These are phyloP conservation scores for Neofusicoccum sp. DNA, from an alignment of 2,329 filamentous ascomycete genomes.

Conservation along the genomic window DNA sequence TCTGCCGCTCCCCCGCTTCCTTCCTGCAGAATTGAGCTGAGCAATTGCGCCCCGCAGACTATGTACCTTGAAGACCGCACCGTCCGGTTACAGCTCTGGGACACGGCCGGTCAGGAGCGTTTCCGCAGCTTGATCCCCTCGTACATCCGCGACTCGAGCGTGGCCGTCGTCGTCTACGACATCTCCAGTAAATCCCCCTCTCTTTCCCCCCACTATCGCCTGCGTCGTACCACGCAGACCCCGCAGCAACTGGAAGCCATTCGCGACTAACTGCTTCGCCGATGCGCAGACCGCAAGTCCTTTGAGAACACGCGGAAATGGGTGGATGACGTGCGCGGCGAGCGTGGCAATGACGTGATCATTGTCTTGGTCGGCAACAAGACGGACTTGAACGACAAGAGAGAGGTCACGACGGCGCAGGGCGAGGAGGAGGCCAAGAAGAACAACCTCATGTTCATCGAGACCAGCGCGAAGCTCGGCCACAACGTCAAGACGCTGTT, in stretches of 20 bases:
- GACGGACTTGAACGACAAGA: conserved; percentile 97
- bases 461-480: conserved; percentile 95
- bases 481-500: conserved; percentile 98
- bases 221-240: neutral
- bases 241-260: neutral
- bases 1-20: neutral
- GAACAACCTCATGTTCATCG: conserved; percentile 97
- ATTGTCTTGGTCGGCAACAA: conserved; percentile 99
- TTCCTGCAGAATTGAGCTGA: neutral
- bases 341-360: conserved; percentile 97
- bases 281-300: conserved; percentile 72
- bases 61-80: conserved; percentile 99
- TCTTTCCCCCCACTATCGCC: conserved; percentile 2
- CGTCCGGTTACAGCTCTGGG: conserved; percentile 95
- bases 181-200: conserved; percentile 70
- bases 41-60: conserved; percentile 57
- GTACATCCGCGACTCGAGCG: conserved; percentile 96
- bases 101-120: conserved; percentile 95
- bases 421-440: conserved; percentile 98
- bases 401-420: conserved; percentile 93
- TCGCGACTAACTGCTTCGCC: conserved; percentile 8
- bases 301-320: conserved; percentile 99
- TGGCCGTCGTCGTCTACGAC: conserved; percentile 98
- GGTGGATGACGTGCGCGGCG: conserved; percentile 96
- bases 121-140: conserved; percentile 97